phyloP scores from a whole-genome alignment of 257 asterid genomes.

The Solanum stenotomum region DNA sequence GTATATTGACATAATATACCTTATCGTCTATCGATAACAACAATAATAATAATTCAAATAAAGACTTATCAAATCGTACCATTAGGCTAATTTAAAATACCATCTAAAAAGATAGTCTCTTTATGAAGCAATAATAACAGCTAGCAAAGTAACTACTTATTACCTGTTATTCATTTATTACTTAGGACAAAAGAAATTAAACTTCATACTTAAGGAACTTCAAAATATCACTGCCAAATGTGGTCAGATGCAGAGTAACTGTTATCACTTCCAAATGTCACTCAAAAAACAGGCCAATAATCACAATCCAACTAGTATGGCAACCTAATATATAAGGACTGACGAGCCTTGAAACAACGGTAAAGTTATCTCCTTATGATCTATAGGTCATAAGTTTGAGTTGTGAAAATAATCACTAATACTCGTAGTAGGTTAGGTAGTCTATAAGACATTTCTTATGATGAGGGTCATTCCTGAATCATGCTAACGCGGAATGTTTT shows the following conservation, averaged over 20 bases:
- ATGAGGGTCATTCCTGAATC: not conserved
- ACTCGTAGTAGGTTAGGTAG: not conserved
- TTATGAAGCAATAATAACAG: not conserved
- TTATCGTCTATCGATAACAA: not conserved
- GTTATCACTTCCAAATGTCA: not conserved
- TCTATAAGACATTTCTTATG: not conserved
- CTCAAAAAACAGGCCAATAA: not conserved
- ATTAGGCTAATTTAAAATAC: not conserved
- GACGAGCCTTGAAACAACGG: fast-evolving
- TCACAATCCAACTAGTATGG: not conserved
- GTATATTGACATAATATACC: not conserved
- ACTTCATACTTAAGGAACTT: not conserved
- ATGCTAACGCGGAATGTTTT: not conserved
- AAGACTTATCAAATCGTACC: not conserved
- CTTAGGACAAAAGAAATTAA: not conserved
- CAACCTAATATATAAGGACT: not conserved
- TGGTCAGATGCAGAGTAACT: not conserved
- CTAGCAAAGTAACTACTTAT: not conserved
- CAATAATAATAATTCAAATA: not conserved
- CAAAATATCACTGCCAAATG: not conserved
- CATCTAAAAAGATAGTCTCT: not conserved
- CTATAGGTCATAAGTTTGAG: not conserved
- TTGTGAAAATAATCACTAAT: not conserved
- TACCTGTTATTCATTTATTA: not conserved
- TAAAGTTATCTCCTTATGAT: not conserved